These are phyloP conservation scores for Zygosaccharomyces siamensis DNA, from an alignment of 805 yeast genomes.

Conservation along the genomic window DNA sequence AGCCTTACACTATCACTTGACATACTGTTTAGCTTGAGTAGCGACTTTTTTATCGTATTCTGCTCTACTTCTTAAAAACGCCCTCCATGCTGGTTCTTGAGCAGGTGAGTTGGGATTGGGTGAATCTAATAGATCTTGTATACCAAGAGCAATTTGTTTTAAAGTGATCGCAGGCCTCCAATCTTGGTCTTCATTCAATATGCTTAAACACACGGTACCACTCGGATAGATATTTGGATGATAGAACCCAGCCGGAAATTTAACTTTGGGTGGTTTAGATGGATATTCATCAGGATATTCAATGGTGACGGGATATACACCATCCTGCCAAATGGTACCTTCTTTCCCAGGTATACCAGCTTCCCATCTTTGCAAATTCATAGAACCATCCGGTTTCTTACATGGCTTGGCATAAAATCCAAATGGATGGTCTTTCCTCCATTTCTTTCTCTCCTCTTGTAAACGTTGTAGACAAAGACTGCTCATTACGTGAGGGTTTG, in stretches of 20 bases:
- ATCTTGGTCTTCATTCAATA: conserved; percentile 90
- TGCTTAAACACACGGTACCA: conserved; percentile 91
- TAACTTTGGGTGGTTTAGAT: conserved; percentile 92
- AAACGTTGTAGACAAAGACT: conserved; percentile 73
- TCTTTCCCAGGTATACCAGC: conserved; percentile 95
- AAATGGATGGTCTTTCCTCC: conserved; percentile 98
- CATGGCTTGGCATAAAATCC: conserved; percentile 92
- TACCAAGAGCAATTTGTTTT: conserved; percentile 83
- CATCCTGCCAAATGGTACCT: conserved; percentile 83
- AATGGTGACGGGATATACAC: conserved; percentile 79
- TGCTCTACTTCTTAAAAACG: conserved; percentile 62
- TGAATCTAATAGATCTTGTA: conserved; percentile 81
- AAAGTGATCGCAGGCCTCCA: conserved; percentile 97
- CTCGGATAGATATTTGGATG: conserved; percentile 98
- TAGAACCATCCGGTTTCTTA: conserved; percentile 72
- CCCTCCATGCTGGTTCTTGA: conserved; percentile 94
- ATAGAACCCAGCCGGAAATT: conserved; percentile 83
- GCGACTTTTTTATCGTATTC: conserved; percentile 70
- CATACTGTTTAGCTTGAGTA: conserved; percentile 75
- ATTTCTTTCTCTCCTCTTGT: conserved; percentile 93
- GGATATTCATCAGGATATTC: conserved; percentile 89
- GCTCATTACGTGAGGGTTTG: conserved; percentile 31
- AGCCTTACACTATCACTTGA: conserved; percentile 33
- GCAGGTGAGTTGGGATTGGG: conserved; percentile 98
- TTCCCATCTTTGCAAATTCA: conserved; percentile 83